phyloP scores from a whole-genome alignment of 768 basidiomycete species.

The Vararia minispora region DNA sequence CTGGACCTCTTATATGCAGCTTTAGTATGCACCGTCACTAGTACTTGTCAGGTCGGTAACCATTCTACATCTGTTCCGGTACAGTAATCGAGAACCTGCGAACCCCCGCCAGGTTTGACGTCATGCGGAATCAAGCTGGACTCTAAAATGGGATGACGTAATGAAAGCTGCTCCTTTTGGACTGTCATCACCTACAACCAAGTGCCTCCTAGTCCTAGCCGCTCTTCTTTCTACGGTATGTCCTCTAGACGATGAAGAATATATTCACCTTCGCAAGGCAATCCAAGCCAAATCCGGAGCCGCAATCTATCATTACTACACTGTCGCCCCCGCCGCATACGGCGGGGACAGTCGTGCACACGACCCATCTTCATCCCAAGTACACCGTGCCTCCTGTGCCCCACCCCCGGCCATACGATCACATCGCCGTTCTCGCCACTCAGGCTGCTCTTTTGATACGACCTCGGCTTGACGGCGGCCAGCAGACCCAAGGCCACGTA shows the following conservation, averaged over 20 bases:
- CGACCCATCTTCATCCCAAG: constrained; percentile 43
- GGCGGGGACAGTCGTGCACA: constrained; percentile 14
- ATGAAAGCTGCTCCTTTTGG: no score
- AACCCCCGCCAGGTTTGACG: no score
- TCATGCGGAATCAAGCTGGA: no score
- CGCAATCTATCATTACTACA: background rate
- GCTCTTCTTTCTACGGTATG: background rate
- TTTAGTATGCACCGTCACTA: no score
- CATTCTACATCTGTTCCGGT: no score
- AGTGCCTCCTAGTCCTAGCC: background rate
- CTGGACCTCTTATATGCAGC: no score
- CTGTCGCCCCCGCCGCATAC: constrained; percentile 4
- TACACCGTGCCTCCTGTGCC: constrained; percentile 55
- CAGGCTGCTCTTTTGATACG: constrained; percentile 56
- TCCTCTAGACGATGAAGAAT: constrained; percentile 9
- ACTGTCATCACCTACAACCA: no score
- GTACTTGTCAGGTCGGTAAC: no score
- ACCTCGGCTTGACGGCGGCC: constrained; percentile 33
- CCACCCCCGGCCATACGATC: constrained; percentile 65
- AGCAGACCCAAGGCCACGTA: constrained; percentile 29
- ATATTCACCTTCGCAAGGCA: constrained; percentile 7
- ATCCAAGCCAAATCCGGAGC: constrained; percentile 3
- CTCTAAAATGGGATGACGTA: no score
- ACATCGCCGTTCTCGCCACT: constrained; percentile 51
- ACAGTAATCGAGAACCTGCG: no score